These are phyloP conservation scores for Nannizzia gypsea DNA, from an alignment of 2,329 filamentous ascomycete genomes.

Conservation along the genomic window DNA sequence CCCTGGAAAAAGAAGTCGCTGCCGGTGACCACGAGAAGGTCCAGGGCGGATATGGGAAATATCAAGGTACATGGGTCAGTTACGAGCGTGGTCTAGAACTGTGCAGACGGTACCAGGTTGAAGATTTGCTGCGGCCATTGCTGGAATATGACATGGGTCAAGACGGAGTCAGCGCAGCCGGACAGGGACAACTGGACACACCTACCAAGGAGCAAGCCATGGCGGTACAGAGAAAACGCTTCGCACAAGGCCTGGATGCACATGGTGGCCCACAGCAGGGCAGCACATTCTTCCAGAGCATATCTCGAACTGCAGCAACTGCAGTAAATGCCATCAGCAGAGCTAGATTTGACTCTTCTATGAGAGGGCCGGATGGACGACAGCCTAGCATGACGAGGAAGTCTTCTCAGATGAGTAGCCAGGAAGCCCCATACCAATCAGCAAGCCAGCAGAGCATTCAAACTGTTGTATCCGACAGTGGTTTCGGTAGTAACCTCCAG, in stretches of 20 bases:
- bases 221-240: constrained; percentile 83
- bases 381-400: constrained; percentile 59
- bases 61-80: constrained; percentile 97
- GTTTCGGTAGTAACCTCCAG: constrained; percentile 55
- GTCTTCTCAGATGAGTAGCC: constrained; percentile 51
- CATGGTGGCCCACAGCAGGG: constrained; percentile 53
- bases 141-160: constrained; percentile 40
- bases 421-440: constrained; percentile 51
- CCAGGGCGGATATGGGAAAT: constrained; percentile 96
- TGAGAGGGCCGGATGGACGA: constrained; percentile 52
- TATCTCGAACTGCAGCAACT: constrained; percentile 82
- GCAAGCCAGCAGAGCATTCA: constrained; percentile 71
- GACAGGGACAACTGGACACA: constrained; percentile 70
- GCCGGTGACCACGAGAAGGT: constrained; percentile 97
- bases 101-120: constrained; percentile 58
- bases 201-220: constrained; percentile 98
- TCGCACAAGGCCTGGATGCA: constrained; percentile 69
- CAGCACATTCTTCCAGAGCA: constrained; percentile 94
- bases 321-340: constrained; percentile 96
- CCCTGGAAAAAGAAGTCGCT: constrained; percentile 93
- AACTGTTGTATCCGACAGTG: constrained; percentile 62
- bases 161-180: constrained; percentile 51
- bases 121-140: constrained; percentile 37
- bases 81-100: constrained; percentile 88
- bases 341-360: constrained; percentile 77